Base-by-base conservation (phyloP, 768 basidiomycete genomes). In the Lactifluus subvellereus region DNA sequence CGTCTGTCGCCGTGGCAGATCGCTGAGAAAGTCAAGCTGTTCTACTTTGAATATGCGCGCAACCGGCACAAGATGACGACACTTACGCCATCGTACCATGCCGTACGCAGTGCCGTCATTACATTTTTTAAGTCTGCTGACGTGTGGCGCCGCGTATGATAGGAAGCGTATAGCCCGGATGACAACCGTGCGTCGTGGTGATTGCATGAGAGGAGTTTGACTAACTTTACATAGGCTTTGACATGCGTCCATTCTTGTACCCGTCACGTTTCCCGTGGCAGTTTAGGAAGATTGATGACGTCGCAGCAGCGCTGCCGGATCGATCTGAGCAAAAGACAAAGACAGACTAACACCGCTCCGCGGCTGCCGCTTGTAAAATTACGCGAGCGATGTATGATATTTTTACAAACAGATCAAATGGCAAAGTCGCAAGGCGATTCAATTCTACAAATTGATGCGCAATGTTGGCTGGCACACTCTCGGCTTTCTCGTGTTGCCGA, bases 21-120 rank as follows among this genome's bases (percentile, higher is more conserved):
- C 61, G 97, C 95, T 16, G 88, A 91, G 68, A 98, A 98, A 78
- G 97, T 99, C 70, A 98, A 99, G 73, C 76, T 86, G 43, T 99
- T 99, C 79, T 98, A 92, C 79, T 96, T 94, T 69, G 94, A 97
- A 73, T 86, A 99, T 69, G 97, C 97, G 0, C 80, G 95, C 57
- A 99, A 99, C 73, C 78, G 95, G 51, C 97, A 98, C 77, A 99
- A 99, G 83, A 98, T 99, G 94, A 96, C 94, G 30, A 96, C 93
- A 0, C 72, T 97, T 65, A 97, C 94, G 2, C 94, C 94, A 1
- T 82, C 92, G 1, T 97, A 97, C 70, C 94, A 97, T 72, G 94
- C 94, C 53, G 96, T 89, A 66, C 70, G 91, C 79, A 10, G 27
- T 8, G 11, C 11, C 18, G 3, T 16, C 2, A 13, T 13, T 16